Evolutionary conservation across 306 rosid genomes (phyloP).

Genomic region (Cucumis sativus): Cucumber_9930_V3 NC_026655.2:19619501-19620000

Average conservation of each 20-base stretch:
- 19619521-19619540: conserved; percentile 54
- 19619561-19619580: not conserved
- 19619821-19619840: not conserved
- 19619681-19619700: not conserved
- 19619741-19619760: not conserved
- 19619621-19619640: not conserved
- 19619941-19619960: not conserved
- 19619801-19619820: not conserved
- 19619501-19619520: conserved; percentile 30
- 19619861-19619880: not conserved
- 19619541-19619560: conserved; percentile 12
- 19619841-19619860: not conserved
- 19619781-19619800: not conserved
- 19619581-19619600: not conserved
- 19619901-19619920: not conserved
- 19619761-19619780: not conserved
- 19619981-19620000: too few relatives aligned
- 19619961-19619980: too few relatives aligned
- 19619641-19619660: not conserved
- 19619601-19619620: not conserved
- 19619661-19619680: not conserved
- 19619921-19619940: not conserved
- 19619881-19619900: conserved; percentile 1
- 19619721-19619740: not conserved
- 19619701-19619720: not conserved